These are phyloP conservation scores for Elymus sibiricus DNA, from an alignment of 176 grass and related monocot species.

Conservation along the genomic window DNA sequence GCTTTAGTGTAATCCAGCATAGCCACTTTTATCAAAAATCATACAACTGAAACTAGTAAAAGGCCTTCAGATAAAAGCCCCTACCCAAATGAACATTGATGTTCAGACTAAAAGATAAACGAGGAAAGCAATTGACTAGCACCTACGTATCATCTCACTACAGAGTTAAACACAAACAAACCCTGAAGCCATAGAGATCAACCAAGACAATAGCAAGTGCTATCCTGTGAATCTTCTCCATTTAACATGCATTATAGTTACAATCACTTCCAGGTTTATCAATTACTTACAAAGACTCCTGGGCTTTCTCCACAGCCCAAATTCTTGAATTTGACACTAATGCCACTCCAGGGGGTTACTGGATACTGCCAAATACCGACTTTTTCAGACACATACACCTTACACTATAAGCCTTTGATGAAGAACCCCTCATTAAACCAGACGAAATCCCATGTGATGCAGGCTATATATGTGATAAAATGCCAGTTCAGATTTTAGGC, in stretches of 20 bases:
- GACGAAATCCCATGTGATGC: not conserved
- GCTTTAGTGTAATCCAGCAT: not conserved
- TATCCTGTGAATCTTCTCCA: not conserved
- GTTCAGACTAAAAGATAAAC: not conserved
- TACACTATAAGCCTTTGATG: not conserved
- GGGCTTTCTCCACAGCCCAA: not conserved
- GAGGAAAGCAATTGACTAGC: not conserved
- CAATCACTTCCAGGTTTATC: not conserved
- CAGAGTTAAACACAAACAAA: not conserved
- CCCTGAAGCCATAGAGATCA: not conserved
- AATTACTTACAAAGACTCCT: constrained; percentile 13
- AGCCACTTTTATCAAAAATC: not conserved
- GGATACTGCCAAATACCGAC: not conserved
- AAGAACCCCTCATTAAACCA: not conserved
- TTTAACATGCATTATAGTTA: not conserved
- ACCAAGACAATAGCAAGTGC: not conserved
- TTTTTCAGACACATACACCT: not conserved
- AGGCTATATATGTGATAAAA: not conserved
- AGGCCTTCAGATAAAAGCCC: not conserved
- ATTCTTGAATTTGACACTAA: not conserved
- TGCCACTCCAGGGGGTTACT: not conserved
- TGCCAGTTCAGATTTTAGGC: not conserved
- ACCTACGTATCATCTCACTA: not conserved
- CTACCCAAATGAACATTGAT: not conserved
- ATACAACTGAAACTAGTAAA: constrained; percentile 11